These are phyloP conservation scores for Tolypocladium capitatum DNA, from an alignment of 2,329 filamentous ascomycete species.

Conservation along the genomic window DNA sequence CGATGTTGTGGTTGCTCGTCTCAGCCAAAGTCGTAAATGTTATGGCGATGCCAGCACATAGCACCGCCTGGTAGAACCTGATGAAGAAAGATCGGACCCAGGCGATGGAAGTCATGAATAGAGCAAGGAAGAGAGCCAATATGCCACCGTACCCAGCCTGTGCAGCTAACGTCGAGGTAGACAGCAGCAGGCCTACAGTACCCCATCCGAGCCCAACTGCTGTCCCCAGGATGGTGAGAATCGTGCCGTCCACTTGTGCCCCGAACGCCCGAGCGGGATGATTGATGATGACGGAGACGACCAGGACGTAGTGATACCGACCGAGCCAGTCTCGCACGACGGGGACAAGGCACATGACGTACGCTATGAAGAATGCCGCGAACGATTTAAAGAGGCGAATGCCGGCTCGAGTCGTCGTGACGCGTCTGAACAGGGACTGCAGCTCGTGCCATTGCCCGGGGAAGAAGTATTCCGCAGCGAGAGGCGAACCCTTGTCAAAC, in stretches of 20 bases:
- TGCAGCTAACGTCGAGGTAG: constrained; percentile 33
- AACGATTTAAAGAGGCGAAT: constrained; percentile 40
- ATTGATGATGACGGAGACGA: constrained; percentile 42
- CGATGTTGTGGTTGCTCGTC: constrained; percentile 25
- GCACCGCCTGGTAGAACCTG: constrained; percentile 39
- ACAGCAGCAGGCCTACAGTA: constrained; percentile 37
- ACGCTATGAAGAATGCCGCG: constrained; percentile 42
- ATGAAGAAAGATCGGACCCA: constrained; percentile 42
- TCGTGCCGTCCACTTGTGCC: constrained; percentile 41
- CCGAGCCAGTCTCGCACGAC: constrained; percentile 35
- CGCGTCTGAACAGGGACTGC: constrained; percentile 21
- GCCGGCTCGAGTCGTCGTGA: constrained; percentile 35
- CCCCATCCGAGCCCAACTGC: constrained; percentile 43
- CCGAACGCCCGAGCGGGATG: constrained; percentile 43
- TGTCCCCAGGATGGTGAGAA: constrained; percentile 39
- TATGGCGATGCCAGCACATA: constrained; percentile 42
- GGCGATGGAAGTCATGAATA: constrained; percentile 38
- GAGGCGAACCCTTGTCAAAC: constrained; percentile 31
- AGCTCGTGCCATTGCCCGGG: constrained; percentile 33
- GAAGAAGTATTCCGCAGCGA: constrained; percentile 33
- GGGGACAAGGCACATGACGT: constrained; percentile 40
- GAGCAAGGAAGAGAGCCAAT: constrained; percentile 38
- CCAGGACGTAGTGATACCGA: constrained; percentile 40
- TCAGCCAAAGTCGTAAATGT: constrained; percentile 40
- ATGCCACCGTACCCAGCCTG: constrained; percentile 38